Base-by-base conservation (phyloP, 805 yeast genomes). In the Torulaspora indica region DNA sequence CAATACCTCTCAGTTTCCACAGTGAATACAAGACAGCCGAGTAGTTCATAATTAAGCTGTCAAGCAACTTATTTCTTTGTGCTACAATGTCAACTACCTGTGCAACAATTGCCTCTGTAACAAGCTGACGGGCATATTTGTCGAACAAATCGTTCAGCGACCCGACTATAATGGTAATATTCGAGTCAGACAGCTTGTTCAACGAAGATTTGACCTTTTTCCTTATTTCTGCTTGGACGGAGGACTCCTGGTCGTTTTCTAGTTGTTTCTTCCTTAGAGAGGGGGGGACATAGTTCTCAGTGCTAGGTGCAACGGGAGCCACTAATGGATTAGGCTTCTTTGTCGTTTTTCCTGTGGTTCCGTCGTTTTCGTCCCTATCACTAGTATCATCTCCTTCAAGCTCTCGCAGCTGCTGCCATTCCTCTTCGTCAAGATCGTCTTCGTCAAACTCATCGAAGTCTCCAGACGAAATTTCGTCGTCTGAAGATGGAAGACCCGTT, bases 101-200 rank as follows among this genome's bases (percentile, higher is more conserved):
- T 6, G 72, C 64, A 1, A 90, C 77, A 35, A 93, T 66, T 9
- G 77, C 76, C 45, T 82, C 85, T 40, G 79, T 88, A 15, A 89
- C 95, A n/a, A 75, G 61, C 43, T 87, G 89, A 52, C 96, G 76
- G 3, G 98, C 82, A 54, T 87, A 72, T 6, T 72, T 73, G 49
- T 72, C 65, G 56, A 78, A 93, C 1, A 87, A 65, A 0, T 70
- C 72, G 54, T 80, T 81, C 41, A 93, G 67, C 20, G 86, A 87
- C 46, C 76, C 74, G 15, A 85, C 79, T 41, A 90, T 86, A 2
- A 81, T 69, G 9, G 77, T 70, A 23, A 90, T 71, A 49, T 90
- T 93, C 1, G 95, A 80, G 55, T 91, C 98, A 1, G 96, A 85
- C n/a, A 93, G 72, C 63, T 81, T 83, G 63, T 93, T 93, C 56